phyloP scores from a whole-genome alignment of 176 grass and related monocot species.

The Oropetium thomaeum region DNA sequence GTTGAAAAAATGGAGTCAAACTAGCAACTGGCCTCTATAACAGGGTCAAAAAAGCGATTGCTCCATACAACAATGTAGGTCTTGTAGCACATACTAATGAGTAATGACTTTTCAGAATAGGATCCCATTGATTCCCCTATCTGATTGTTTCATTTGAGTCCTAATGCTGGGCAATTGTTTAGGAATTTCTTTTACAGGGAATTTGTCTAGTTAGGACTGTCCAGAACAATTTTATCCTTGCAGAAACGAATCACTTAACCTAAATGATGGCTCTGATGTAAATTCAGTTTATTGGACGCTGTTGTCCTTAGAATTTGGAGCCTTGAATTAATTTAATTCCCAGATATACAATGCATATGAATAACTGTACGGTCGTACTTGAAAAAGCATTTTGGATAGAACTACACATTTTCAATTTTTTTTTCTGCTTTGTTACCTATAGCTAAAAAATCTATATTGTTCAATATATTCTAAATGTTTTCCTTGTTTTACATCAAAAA shows the following conservation, averaged over 20 bases:
- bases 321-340: not conserved
- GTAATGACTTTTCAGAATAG: conserved; percentile 1
- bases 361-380: not conserved
- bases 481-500: conserved; percentile 19
- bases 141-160: conserved; percentile 17
- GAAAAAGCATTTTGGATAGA: conserved; percentile 7
- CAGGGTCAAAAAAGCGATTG: no score
- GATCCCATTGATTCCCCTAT: conserved; percentile 13
- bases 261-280: conserved; percentile 3
- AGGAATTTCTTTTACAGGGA: not conserved
- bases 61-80: conserved; percentile 4
- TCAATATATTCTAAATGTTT: conserved; percentile 1
- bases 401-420: conserved; percentile 3
- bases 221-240: not conserved
- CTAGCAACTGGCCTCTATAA: no score
- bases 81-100: not conserved
- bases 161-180: not conserved
- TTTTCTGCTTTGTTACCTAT: not conserved
- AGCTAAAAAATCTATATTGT: conserved; percentile 9
- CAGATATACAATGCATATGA: not conserved
- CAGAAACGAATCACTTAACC: not conserved
- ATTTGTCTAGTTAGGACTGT: conserved; percentile 1
- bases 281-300: conserved; percentile 1
- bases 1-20: no score
- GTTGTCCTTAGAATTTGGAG: conserved; percentile 1